A percentile compares a stretch with the other conserved stretches of the same genome.
Evolutionary conservation across 129 eudicot species (phyloP).

Genomic region (Smallanthus sonchifolius): DNA sequence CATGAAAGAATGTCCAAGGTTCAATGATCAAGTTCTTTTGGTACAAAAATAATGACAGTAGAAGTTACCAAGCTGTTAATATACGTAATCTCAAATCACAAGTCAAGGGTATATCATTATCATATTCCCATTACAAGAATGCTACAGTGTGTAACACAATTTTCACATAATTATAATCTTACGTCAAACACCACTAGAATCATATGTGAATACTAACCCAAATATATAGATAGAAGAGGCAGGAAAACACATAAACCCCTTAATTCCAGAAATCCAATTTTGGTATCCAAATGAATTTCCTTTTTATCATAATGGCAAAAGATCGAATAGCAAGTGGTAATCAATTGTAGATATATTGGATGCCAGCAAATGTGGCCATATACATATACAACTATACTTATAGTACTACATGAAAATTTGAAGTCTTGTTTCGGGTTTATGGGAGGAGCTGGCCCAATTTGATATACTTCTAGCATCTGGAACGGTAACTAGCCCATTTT

Average conservation of each 20-base stretch:
- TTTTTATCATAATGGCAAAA: neutral
- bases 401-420: neutral
- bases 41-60: neutral
- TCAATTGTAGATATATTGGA: conserved; percentile 12
- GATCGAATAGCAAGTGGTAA: neutral
- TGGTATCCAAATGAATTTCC: neutral
- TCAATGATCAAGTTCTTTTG: conserved; percentile 12
- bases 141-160: conserved; percentile 29
- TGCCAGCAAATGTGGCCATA: conserved; percentile 12
- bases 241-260: neutral
- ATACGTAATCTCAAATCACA: neutral
- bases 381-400: too few species aligned
- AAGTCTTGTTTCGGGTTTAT: conserved; percentile 3
- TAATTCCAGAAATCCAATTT: neutral
- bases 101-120: conserved; percentile 11
- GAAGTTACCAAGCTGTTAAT: neutral
- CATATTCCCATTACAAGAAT: conserved; percentile 22
- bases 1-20: neutral
- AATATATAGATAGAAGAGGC: too few species aligned
- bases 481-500: neutral
- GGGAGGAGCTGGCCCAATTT: neutral
- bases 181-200: conserved; percentile 26
- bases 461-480: neutral
- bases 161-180: conserved; percentile 19
- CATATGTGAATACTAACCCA: neutral